phyloP scores from a whole-genome alignment of 371 early-diverging fungal species.

The Mucor irregularis region DNA sequence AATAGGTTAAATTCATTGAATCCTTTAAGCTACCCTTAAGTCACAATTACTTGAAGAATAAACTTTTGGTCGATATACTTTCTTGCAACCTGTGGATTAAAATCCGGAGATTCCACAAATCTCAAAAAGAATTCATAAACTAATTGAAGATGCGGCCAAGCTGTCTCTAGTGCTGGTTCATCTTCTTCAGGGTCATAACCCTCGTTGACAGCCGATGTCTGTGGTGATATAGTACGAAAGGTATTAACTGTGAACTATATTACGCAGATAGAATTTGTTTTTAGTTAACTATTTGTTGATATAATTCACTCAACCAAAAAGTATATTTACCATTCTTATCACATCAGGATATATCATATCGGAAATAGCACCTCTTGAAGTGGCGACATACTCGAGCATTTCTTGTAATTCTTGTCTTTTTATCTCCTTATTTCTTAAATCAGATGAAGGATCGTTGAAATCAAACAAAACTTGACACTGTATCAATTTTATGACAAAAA shows the following conservation, averaged over 20 bases:
- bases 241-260: conserved; percentile 84
- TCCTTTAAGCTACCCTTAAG: no score
- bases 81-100: conserved; percentile 86
- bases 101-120: conserved; percentile 94
- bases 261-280: neutral
- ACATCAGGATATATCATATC: conserved; percentile 90
- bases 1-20: no score
- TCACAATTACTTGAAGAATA: conserved; percentile 40
- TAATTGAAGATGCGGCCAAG: conserved; percentile 96
- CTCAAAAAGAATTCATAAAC: conserved; percentile 96
- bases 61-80: conserved; percentile 41
- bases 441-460: conserved; percentile 86
- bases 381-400: conserved; percentile 89
- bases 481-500: conserved; percentile 83
- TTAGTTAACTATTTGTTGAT: neutral
- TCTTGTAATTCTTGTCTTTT: conserved; percentile 91
- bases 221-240: conserved; percentile 94
- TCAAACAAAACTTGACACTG: conserved; percentile 95
- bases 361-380: conserved; percentile 81
- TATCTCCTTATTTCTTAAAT: conserved; percentile 92
- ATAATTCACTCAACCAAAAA: no score
- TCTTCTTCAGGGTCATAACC: conserved; percentile 95
- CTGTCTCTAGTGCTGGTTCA: conserved; percentile 91
- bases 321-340: conserved; percentile 81
- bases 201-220: conserved; percentile 69